Evolutionary conservation across 345 rosid genomes (phyloP).

Genomic region (Raphanus sativus): DNA sequence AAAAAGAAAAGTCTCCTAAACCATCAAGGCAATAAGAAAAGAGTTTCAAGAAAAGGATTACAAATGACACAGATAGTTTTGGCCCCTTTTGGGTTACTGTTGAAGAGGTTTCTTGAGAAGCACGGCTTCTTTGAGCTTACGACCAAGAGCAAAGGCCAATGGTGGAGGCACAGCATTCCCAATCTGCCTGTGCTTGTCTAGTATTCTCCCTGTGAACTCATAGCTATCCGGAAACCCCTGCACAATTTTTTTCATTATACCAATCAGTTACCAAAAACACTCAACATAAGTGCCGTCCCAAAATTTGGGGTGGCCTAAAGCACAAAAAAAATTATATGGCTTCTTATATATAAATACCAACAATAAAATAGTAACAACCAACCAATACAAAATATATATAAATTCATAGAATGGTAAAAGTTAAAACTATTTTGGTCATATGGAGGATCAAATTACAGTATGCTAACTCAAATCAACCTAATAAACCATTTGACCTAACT

Average conservation of each 20-base stretch:
- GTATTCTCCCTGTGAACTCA: slow-evolving; percentile 58
- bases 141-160: slow-evolving; percentile 79
- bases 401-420: too few species aligned
- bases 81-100: not conserved
- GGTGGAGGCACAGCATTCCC: slow-evolving; percentile 97
- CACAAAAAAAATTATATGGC: too few species aligned
- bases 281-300: too few species aligned
- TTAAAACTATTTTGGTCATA: too few species aligned
- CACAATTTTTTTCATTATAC: not conserved
- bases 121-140: slow-evolving; percentile 76
- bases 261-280: not conserved
- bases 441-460: too few species aligned
- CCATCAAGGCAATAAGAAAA: not conserved
- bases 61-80: not conserved
- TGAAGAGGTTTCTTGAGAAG: slow-evolving; percentile 34
- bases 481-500: too few species aligned
- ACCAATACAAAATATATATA: too few species aligned
- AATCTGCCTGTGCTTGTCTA: slow-evolving; percentile 72
- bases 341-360: too few species aligned
- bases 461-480: too few species aligned
- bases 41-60: not conserved
- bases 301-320: too few species aligned
- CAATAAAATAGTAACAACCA: too few species aligned
- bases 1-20: not conserved
- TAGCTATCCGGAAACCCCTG: slow-evolving; percentile 91